A percentile compares a stretch with the other conserved stretches of the same genome.
Evolutionary conservation across 805 yeast genomes (phyloP).

Genomic region (Yarrowia deformans): DNA sequence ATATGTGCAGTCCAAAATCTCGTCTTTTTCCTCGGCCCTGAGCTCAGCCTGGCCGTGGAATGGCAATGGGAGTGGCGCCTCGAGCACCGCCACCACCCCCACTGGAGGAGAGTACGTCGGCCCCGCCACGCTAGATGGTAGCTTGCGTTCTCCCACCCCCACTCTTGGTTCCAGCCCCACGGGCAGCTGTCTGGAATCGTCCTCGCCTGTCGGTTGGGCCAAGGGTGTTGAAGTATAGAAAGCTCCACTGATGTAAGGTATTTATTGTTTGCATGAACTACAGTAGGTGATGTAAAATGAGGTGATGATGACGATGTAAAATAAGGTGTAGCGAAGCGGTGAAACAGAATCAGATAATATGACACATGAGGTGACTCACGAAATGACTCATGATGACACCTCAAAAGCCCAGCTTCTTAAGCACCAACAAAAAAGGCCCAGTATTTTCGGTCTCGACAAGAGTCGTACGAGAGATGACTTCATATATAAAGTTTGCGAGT

Average conservation of each 20-base stretch:
- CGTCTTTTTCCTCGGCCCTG: slow-evolving; percentile 35
- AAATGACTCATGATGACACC: too few relatives aligned
- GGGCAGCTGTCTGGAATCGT: slow-evolving; percentile 33
- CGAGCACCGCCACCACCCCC: slow-evolving; percentile 39
- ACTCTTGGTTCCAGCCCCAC: slow-evolving; percentile 37
- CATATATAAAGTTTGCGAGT: not conserved
- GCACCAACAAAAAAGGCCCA: not conserved
- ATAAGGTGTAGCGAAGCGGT: too few relatives aligned
- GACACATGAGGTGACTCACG: too few relatives aligned
- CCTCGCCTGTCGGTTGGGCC: slow-evolving; percentile 37
- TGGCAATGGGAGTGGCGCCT: slow-evolving; percentile 33
- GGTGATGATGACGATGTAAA: too few relatives aligned
- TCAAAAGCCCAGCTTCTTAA: too few relatives aligned
- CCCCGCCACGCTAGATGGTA: slow-evolving; percentile 14
- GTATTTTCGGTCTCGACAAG: not conserved
- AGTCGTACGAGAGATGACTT: too few relatives aligned
- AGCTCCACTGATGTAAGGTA: slow-evolving; percentile 39
- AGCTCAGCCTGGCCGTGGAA: slow-evolving; percentile 34
- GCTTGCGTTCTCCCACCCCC: slow-evolving; percentile 36
- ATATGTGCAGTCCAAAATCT: slow-evolving; percentile 36
- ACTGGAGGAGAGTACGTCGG: slow-evolving; percentile 31
- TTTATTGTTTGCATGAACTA: slow-evolving; percentile 35
- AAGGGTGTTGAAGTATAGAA: slow-evolving; percentile 38
- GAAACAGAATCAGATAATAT: too few relatives aligned
- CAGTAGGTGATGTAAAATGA: too few relatives aligned